phyloP scores from a whole-genome alignment of 495 filamentous ascomycete species.

The Penicillium ochrochloron region DNA sequence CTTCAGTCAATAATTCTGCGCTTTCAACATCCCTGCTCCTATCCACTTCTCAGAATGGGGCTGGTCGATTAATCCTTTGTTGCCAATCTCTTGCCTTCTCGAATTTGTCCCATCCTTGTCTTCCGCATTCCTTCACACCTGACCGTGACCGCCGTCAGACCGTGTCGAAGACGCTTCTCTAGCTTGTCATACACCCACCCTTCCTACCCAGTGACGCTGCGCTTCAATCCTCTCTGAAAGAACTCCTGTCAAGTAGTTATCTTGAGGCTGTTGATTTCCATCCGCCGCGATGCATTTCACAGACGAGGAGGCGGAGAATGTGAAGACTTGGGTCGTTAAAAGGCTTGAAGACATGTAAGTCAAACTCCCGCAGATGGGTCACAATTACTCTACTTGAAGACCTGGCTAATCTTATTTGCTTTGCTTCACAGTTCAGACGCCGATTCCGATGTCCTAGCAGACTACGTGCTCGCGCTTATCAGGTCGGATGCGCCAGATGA shows the following conservation, averaged over 20 bases:
- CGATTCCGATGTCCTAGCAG: slow-evolving; percentile 91
- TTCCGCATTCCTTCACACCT: not conserved
- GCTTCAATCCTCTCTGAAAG: slow-evolving; percentile 1
- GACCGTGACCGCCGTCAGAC: not conserved
- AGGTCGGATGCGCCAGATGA: slow-evolving; percentile 77
- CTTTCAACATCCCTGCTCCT: slow-evolving; percentile 10
- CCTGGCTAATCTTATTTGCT: slow-evolving; percentile 14
- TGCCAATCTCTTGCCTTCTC: not conserved
- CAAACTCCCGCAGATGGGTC: not conserved
- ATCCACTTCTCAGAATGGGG: slow-evolving; percentile 14
- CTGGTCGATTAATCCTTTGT: slow-evolving; percentile 8
- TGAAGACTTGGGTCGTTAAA: slow-evolving; percentile 90
- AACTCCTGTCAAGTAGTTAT: not conserved
- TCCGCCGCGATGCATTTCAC: slow-evolving; percentile 69
- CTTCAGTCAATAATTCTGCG: slow-evolving; percentile 20
- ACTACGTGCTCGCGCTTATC: slow-evolving; percentile 92
- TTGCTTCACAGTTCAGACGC: slow-evolving; percentile 74
- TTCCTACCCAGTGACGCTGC: slow-evolving; percentile 18
- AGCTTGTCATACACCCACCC: slow-evolving; percentile 21
- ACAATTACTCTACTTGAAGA: not conserved
- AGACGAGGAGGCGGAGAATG: slow-evolving; percentile 70
- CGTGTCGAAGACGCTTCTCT: slow-evolving; percentile 10
- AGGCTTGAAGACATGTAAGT: slow-evolving; percentile 89
- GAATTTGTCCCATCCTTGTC: not conserved
- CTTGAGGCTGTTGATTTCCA: not conserved